Conservation (phyloP, 2,329 filamentous ascomycete species). For the Xylaria sp. region DNA sequence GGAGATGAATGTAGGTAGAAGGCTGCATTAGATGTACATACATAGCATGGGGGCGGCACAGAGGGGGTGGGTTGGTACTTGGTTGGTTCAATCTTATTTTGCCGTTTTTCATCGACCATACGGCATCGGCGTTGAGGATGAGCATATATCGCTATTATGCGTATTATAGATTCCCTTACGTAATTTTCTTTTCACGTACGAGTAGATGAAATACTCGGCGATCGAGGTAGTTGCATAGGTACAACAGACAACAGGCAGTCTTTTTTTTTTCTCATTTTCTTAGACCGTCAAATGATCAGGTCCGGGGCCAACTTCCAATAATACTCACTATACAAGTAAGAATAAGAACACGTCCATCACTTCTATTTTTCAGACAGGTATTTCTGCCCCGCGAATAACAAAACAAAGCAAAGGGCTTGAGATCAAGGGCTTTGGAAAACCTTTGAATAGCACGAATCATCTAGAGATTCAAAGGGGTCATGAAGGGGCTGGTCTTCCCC, state of each 20-base stretch:
- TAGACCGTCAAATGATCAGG: background rate
- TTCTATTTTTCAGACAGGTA: background rate
- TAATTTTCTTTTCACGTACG: slow-evolving; percentile 2
- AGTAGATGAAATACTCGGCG: background rate
- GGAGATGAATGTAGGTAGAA: slow-evolving; percentile 7
- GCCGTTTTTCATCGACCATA: background rate
- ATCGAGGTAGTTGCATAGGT: background rate
- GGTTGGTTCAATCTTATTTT: slow-evolving; percentile 5
- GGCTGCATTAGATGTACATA: background rate
- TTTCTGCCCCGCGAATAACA: too few species aligned
- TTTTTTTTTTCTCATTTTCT: background rate
- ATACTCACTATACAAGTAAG: too few species aligned
- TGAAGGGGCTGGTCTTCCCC: too few species aligned
- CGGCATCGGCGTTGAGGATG: slow-evolving; percentile 19
- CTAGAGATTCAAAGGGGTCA: too few species aligned
- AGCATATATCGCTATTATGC: slow-evolving; percentile 15
- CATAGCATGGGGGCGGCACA: slow-evolving; percentile 1
- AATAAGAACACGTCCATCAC: too few species aligned
- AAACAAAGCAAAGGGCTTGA: too few species aligned
- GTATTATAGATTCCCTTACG: slow-evolving; percentile 27
- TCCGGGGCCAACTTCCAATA: background rate
- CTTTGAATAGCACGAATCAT: too few species aligned
- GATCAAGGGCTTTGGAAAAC: too few species aligned
- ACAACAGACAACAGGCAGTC: background rate
- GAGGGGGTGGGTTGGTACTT: background rate